Evolutionary conservation across 768 basidiomycete species (phyloP).

Genomic region (Auricularia cornea): DNA sequence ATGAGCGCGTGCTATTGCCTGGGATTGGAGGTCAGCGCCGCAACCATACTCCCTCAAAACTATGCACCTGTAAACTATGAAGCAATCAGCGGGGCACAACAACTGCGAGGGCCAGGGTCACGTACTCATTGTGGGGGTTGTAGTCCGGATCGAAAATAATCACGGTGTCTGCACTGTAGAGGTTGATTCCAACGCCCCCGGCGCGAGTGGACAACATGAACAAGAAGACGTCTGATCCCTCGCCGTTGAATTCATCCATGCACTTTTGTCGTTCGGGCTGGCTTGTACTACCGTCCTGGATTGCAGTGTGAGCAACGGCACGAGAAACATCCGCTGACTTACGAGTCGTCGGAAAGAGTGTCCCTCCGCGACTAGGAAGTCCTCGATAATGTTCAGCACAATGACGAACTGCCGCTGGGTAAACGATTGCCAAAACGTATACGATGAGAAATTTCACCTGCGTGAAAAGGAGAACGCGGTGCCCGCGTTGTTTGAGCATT

Average conservation of each 20-base stretch:
- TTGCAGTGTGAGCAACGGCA: constrained; percentile 7
- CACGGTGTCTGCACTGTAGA: constrained; percentile 87
- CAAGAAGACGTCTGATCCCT: constrained; percentile 79
- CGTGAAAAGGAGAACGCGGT: constrained; percentile 86
- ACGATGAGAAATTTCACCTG: too few relatives aligned
- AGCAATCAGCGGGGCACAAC: neutral
- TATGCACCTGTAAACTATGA: neutral
- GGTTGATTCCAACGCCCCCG: constrained; percentile 85
- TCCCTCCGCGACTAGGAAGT: constrained; percentile 77
- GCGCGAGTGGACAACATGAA: constrained; percentile 90
- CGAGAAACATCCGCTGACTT: constrained; percentile 11
- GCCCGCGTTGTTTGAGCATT: constrained; percentile 74
- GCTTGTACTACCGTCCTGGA: constrained; percentile 83
- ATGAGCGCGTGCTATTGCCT: constrained; percentile 94
- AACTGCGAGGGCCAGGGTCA: too few relatives aligned
- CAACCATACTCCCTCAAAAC: too few relatives aligned
- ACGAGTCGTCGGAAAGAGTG: constrained; percentile 74
- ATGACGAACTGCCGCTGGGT: constrained; percentile 64
- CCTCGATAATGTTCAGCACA: constrained; percentile 78
- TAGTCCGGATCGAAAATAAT: constrained; percentile 94
- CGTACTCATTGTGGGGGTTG: constrained; percentile 84
- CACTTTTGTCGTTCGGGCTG: constrained; percentile 80
- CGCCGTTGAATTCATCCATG: constrained; percentile 92
- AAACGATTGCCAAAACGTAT: too few relatives aligned
- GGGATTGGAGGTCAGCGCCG: constrained; percentile 3